Conservation (phyloP, 2,329 filamentous ascomycete species). For the Nemania sp. region DNA sequence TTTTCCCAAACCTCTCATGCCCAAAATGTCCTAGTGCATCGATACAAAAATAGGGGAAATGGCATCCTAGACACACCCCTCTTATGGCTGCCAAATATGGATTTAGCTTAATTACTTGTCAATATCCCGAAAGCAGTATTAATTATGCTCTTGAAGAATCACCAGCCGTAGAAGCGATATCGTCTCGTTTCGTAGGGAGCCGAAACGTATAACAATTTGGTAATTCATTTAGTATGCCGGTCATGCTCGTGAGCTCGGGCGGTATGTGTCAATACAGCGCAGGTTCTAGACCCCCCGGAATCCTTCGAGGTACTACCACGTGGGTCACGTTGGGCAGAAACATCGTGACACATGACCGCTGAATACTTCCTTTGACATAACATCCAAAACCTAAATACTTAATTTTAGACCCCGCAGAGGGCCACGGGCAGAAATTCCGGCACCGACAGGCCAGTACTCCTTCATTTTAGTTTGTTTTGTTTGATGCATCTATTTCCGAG, state of each 20-base stretch:
- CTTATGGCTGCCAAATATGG: not conserved
- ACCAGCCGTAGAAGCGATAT: not conserved
- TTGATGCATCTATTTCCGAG: not conserved
- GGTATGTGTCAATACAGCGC: not conserved
- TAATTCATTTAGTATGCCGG: not conserved
- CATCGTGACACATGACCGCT: constrained; percentile 27
- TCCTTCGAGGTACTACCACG: constrained; percentile 13
- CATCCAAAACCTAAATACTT: not conserved
- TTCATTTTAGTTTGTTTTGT: not conserved
- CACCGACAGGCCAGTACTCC: constrained; percentile 4
- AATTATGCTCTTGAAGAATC: no score
- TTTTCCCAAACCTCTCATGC: not conserved
- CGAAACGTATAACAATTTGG: not conserved
- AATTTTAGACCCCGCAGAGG: not conserved
- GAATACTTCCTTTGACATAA: not conserved
- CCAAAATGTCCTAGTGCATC: not conserved
- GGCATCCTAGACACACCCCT: not conserved
- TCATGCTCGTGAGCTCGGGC: not conserved
- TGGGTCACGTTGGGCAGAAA: constrained; percentile 32
- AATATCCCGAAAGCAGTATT: constrained; percentile 13
- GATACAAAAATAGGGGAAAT: not conserved
- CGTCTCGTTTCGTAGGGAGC: not conserved
- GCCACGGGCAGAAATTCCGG: constrained; percentile 9
- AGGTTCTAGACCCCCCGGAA: constrained; percentile 24
- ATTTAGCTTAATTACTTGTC: not conserved